A percentile compares a stretch with the other conserved stretches of the same genome.
These are phyloP conservation scores for Arthrobotrys entomopaga DNA, from an alignment of 2,329 filamentous ascomycete species.

Conservation along the genomic window DNA sequence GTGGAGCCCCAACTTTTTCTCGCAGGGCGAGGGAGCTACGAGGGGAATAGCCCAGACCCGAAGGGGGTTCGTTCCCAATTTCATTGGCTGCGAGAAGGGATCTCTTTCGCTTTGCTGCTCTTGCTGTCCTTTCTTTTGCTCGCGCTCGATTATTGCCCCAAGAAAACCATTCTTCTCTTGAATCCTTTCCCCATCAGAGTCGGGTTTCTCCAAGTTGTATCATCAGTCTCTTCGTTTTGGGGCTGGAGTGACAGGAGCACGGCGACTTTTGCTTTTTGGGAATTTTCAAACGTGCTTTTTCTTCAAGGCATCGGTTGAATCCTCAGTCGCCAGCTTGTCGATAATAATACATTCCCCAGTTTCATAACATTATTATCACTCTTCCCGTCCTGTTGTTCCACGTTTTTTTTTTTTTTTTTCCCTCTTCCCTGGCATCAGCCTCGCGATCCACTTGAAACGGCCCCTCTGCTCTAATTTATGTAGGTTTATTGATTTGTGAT, in stretches of 20 bases:
- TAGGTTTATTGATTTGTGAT: neutral
- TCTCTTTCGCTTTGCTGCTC: neutral
- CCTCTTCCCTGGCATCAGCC: conserved; percentile 28
- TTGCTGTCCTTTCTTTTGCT: conserved; percentile 12
- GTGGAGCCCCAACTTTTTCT: conserved; percentile 51
- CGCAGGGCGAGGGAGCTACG: conserved; percentile 21
- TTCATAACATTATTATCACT: conserved; percentile 17
- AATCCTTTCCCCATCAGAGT: neutral
- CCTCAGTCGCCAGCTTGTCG: neutral
- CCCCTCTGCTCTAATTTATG: conserved; percentile 6
- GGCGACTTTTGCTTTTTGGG: conserved; percentile 28
- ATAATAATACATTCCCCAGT: conserved; percentile 20
- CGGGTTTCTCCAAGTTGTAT: neutral
- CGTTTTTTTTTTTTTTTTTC: conserved; percentile 29
- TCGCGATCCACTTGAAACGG: conserved; percentile 53
- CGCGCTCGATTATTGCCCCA: conserved; percentile 1
- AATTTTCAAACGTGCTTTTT: neutral
- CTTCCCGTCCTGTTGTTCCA: conserved; percentile 34
- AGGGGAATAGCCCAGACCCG: conserved; percentile 18
- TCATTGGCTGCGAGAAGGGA: conserved; percentile 49
- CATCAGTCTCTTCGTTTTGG: conserved; percentile 2
- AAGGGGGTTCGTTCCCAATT: conserved; percentile 17
- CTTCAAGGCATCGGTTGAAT: neutral
- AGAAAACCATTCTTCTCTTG: neutral
- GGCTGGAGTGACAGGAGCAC: conserved; percentile 13